Conservation (phyloP, 805 yeast genomes). For the Citeromyces nyonsensis region DNA sequence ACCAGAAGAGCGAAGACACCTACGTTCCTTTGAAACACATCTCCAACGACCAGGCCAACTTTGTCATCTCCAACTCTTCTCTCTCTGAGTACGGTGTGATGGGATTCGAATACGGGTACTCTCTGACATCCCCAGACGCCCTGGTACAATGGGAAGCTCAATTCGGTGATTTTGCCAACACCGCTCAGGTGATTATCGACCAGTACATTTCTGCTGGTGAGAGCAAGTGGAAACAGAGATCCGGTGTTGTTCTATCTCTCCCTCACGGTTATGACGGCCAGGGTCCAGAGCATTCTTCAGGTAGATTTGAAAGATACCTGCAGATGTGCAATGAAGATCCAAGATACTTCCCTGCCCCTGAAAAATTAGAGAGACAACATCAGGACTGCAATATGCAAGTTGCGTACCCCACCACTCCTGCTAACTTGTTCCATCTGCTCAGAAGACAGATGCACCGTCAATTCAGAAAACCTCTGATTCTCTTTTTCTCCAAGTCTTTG, state of each 20-base stretch:
- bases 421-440: constrained; percentile 87
- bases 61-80: constrained; percentile 85
- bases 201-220: constrained; percentile 96
- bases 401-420: constrained; percentile 96
- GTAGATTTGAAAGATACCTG: constrained; percentile 92
- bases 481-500: constrained; percentile 85
- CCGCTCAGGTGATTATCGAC: constrained; percentile 95
- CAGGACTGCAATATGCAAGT: constrained; percentile 98
- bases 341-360: constrained; percentile 80
- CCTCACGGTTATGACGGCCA: constrained; percentile 99
- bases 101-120: constrained; percentile 99
- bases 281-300: constrained; percentile 99
- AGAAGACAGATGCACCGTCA: constrained; percentile 99
- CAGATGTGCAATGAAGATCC: constrained; percentile 94
- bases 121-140: constrained; percentile 93
- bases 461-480: constrained; percentile 81
- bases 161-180: constrained; percentile 99
- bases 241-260: constrained; percentile 85
- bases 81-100: constrained; percentile 97
- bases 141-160: constrained; percentile 99
- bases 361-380: constrained; percentile 89
- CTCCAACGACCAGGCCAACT: constrained; percentile 69
- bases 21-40: constrained; percentile 79
- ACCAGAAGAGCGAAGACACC: constrained; percentile 73
- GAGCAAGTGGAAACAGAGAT: constrained; percentile 97